Conservation (phyloP, 306 rosid genomes). For the Rosa persica region DNA sequence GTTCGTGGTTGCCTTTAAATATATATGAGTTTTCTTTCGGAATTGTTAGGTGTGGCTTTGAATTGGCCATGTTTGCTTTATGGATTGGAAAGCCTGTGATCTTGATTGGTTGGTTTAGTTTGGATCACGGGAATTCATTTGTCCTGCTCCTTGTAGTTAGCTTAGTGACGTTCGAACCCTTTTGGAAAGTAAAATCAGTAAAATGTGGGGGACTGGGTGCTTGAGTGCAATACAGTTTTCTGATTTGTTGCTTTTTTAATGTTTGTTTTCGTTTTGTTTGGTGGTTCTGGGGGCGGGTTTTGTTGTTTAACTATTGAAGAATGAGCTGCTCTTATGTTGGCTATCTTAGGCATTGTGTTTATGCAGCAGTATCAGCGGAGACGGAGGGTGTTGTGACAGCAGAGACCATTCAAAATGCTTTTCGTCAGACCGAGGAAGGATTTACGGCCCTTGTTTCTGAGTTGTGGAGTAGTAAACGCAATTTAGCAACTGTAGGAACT, state of each 20-base stretch:
- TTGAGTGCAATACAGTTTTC: background rate
- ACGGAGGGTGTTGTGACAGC: constrained; percentile 57
- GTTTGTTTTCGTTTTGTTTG: background rate
- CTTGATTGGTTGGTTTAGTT: constrained; percentile 31
- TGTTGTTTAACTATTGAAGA: constrained; percentile 21
- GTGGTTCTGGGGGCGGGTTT: constrained; percentile 20
- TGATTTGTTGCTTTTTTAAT: background rate
- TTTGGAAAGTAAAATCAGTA: background rate
- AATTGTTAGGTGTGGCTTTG: constrained; percentile 23
- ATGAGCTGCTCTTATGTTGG: constrained; percentile 46
- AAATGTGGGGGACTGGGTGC: background rate
- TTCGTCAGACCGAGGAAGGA: constrained; percentile 70
- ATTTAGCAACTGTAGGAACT: constrained; percentile 73
- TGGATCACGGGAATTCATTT: constrained; percentile 11
- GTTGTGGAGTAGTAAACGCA: constrained; percentile 56
- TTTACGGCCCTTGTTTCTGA: constrained; percentile 66
- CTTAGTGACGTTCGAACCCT: too few species aligned
- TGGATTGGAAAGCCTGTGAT: constrained; percentile 14
- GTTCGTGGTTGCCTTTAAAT: constrained; percentile 34
- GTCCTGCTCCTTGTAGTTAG: background rate
- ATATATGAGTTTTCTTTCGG: background rate
- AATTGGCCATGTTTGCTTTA: constrained; percentile 33
- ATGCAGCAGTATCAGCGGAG: constrained; percentile 62
- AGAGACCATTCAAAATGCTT: constrained; percentile 62
- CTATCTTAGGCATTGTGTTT: constrained; percentile 49